These are phyloP conservation scores for Kodamaea hsintzibuensis DNA, from an alignment of 805 yeast species.

Conservation along the genomic window DNA sequence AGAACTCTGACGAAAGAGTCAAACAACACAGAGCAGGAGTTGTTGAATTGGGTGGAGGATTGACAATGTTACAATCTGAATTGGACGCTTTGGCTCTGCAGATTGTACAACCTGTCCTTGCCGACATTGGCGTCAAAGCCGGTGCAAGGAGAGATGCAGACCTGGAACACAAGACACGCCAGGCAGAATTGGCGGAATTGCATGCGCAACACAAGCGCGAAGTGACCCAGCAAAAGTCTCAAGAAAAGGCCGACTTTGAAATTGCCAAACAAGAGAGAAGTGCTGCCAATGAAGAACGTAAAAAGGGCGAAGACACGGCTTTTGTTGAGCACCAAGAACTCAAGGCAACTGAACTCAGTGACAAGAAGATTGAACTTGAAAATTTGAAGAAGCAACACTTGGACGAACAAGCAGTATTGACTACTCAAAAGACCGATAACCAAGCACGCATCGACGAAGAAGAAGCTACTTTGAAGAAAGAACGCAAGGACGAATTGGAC, in stretches of 20 bases:
- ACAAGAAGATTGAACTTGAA: slow-evolving; percentile 27
- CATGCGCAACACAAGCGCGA: slow-evolving; percentile 35
- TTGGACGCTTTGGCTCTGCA: slow-evolving; percentile 77
- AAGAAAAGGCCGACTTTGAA: slow-evolving; percentile 37
- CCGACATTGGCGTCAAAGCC: slow-evolving; percentile 71
- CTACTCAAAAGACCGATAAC: slow-evolving; percentile 48
- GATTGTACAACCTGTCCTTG: slow-evolving; percentile 80
- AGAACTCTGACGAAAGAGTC: slow-evolving; percentile 58
- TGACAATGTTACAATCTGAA: slow-evolving; percentile 71
- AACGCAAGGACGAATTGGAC: slow-evolving; percentile 47
- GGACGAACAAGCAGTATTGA: slow-evolving; percentile 40
- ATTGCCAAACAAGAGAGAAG: slow-evolving; percentile 37
- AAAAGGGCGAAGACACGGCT: slow-evolving; percentile 30
- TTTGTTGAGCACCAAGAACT: slow-evolving; percentile 29
- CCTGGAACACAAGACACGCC: slow-evolving; percentile 32
- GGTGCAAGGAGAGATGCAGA: slow-evolving; percentile 60
- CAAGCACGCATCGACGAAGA: slow-evolving; percentile 45
- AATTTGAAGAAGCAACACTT: slow-evolving; percentile 42
- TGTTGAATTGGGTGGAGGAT: slow-evolving; percentile 85
- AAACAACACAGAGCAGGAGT: slow-evolving; percentile 49
- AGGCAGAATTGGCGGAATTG: slow-evolving; percentile 31
- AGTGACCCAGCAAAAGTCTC: slow-evolving; percentile 27
- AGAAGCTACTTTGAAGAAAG: slow-evolving; percentile 45
- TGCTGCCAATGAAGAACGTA: slow-evolving; percentile 31
- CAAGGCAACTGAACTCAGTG: slow-evolving; percentile 32